Conservation (phyloP, 179 eudicot species). For the Beta macrorhiza region DNA sequence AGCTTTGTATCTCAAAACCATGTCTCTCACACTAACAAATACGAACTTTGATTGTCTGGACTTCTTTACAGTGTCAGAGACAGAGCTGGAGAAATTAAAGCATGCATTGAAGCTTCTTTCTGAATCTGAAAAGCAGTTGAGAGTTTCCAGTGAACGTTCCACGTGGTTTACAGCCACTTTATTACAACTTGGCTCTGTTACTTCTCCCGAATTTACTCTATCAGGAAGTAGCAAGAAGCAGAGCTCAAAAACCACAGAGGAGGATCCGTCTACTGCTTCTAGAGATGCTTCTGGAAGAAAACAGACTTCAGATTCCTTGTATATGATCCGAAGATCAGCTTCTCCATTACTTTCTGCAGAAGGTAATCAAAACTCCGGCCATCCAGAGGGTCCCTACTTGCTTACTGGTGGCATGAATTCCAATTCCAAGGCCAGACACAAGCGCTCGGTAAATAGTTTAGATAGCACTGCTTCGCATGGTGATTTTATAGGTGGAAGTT, state of each 20-base stretch:
- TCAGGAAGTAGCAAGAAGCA: conserved; percentile 86
- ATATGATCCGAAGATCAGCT: conserved; percentile 37
- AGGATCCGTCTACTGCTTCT: conserved; percentile 59
- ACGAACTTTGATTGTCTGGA: conserved; percentile 17
- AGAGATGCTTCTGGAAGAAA: conserved; percentile 53
- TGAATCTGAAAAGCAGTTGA: conserved; percentile 90
- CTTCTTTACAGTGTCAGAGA: conserved; percentile 66
- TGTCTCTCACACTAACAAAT: neutral
- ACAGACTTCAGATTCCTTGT: conserved; percentile 41
- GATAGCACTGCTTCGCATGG: conserved; percentile 35
- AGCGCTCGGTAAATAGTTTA: conserved; percentile 38
- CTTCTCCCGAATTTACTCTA: conserved; percentile 75
- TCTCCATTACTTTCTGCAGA: conserved; percentile 42
- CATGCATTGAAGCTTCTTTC: conserved; percentile 93
- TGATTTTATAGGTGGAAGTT: conserved; percentile 32
- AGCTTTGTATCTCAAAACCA: neutral
- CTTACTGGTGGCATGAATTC: conserved; percentile 33
- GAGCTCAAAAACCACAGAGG: conserved; percentile 76
- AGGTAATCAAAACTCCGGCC: conserved; percentile 31
- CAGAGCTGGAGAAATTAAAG: conserved; percentile 79
- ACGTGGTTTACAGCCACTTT: conserved; percentile 99
- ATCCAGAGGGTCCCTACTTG: conserved; percentile 33
- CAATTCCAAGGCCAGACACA: conserved; percentile 44
- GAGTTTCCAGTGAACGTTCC: conserved; percentile 89
- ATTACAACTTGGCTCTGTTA: conserved; percentile 83